Evolutionary conservation across 768 basidiomycete genomes (phyloP).

Genomic region (Naganishia vaughanmartiniae): DNA sequence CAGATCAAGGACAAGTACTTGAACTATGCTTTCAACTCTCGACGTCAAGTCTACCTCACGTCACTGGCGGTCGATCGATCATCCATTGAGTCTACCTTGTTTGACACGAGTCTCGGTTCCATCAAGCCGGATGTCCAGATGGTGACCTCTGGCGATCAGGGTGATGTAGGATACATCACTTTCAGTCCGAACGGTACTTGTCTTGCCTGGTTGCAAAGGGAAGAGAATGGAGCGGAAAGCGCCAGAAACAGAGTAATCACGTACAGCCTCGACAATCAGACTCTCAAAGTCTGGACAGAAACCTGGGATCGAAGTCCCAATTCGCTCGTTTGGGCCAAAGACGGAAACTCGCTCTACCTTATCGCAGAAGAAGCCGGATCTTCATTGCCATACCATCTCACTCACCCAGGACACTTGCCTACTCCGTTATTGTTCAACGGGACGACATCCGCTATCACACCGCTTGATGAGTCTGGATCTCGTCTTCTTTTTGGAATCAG

Average conservation of each 20-base stretch:
- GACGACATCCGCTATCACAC: constrained; percentile 55
- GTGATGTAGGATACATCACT: constrained; percentile 71
- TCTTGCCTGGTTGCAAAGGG: constrained; percentile 83
- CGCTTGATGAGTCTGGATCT: constrained; percentile 61
- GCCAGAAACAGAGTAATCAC: constrained; percentile 72
- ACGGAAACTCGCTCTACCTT: constrained; percentile 67
- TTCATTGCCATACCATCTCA: constrained; percentile 52
- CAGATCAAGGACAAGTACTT: constrained; percentile 80
- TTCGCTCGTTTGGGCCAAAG: constrained; percentile 66
- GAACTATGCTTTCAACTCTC: constrained; percentile 78
- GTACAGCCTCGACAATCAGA: constrained; percentile 67
- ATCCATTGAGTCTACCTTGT: background rate
- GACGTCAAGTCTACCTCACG: constrained; percentile 65
- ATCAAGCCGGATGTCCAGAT: constrained; percentile 48
- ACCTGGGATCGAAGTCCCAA: constrained; percentile 80
- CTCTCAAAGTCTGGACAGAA: constrained; percentile 71
- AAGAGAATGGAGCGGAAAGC: constrained; percentile 82
- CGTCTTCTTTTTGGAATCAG: constrained; percentile 70
- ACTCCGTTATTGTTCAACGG: constrained; percentile 43
- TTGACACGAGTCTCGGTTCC: background rate
- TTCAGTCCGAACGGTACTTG: constrained; percentile 67
- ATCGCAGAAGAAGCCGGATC: constrained; percentile 75
- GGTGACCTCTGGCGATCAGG: constrained; percentile 79
- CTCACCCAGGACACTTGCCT: constrained; percentile 39
- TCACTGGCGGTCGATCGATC: constrained; percentile 22